Evolutionary conservation across 495 filamentous ascomycete genomes (phyloP), one percentile per base, ranked within the genome.

Genomic region (Daldinia decipiens): DNA sequence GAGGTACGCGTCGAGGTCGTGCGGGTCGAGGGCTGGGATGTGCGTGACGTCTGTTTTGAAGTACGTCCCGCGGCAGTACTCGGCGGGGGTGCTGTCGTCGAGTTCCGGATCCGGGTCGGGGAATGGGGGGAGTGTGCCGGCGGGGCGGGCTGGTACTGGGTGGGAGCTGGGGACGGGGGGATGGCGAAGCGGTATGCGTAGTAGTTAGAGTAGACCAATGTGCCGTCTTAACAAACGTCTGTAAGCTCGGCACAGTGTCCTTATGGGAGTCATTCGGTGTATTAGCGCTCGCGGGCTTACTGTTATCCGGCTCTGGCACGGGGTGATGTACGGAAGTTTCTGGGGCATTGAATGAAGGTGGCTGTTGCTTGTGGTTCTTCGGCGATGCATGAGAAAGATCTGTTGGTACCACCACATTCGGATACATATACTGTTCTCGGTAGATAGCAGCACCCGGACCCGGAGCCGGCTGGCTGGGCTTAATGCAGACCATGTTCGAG

Each of bases 351-450:
- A 38, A 67, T 4, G 62, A 34, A 38, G 58, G 36, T 0, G 53
- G 59, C 0, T 15, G 58, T 75, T 76, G 67, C 76, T 74, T 32
- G 78, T 71, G 68, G 39, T 70, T 36, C 17, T 65, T 61, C 15
- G 61, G 56, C 4, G 56, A 15, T 6, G 19, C 38, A 19, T 57
- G 40, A 7, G 69, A 54, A 8, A 34, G 13, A 53, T 55, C 27
- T 13, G 59, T 40, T 9, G 64, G 65, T n/a, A 38, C 29, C 21
- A 26, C 15, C 4, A 27, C 39, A 13, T 38, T 47, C 13, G 65
- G 70, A 15, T 61, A 39, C 8, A 65, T 19, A 40, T 65, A 73
- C 40, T 73, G 56, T 9, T 72, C 70, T 15, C 55, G 70, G 55
- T 73, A 69, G 7, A 56, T 4, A 4, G 13, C 52, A 19, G 27